Evolutionary conservation across 2,329 filamentous ascomycete species (phyloP), one percentile per base, ranked within the genome.

Genomic region (Xylaria sp.): DNA sequence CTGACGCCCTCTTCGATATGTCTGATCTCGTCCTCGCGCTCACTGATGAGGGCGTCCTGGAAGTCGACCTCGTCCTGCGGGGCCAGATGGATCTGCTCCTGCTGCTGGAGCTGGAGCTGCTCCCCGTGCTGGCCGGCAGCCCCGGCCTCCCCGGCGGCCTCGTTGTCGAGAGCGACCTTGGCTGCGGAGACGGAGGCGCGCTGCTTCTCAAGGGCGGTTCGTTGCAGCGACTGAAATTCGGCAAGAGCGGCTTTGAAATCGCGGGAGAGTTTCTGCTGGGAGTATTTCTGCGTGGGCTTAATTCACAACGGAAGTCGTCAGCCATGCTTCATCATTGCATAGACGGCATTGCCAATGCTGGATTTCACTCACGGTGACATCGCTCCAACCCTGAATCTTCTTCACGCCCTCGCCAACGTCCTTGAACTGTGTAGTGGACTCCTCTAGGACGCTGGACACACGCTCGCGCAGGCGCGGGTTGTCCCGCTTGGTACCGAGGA

Each of bases 1-100:
- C 92, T 92, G 6, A 99, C 96, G 64, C 93, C 94, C 80, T 97
- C 94, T 83, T 98, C 96, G 76, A 99, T 99, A 79, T 97, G 97
- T 70, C 94, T 91, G 73, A 99, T 99, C 83, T 99, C 96, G 66
- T 93, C 90, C 81, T 99, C 96, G 63, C 97, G 94, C 85, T 99
- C 95, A 69, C 97, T 91, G 77, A 99, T 99, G 67, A 99, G 85
- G 17, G 92, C 90, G 74, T 99, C 96, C 78, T 99, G 96, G 83
- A 97, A 99, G 79, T 99, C 95, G 51, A 99, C 96, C 78, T 99
- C 97, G 74, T 93, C 91, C 80, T 99, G 96, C 33, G 93, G 88
- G 0, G 94, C 96, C 9, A 98, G 86, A 65, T 93, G 92, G 13
- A 92, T 85, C 74, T 94, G 88, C 74, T 96, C 90, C 75, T 69